Conservation (phyloP, 345 rosid species). For the Euclidium syriacum region DNA sequence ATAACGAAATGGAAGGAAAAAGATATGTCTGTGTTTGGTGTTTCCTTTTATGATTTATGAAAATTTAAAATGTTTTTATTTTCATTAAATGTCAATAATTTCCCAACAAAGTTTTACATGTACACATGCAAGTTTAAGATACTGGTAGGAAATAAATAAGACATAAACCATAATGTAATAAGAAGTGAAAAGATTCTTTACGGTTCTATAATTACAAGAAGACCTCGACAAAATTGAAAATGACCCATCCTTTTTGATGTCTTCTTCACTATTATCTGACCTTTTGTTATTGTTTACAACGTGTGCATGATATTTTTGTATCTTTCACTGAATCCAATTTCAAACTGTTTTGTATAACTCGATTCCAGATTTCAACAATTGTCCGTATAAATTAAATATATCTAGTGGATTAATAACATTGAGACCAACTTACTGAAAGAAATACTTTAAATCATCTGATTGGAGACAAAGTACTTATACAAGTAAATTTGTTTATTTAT, state of each 20-base stretch:
- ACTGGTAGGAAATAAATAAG: background rate
- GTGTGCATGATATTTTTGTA: background rate
- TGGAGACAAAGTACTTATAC: too few relatives aligned
- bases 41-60: too few relatives aligned
- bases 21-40: too few relatives aligned
- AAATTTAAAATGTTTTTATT: too few relatives aligned
- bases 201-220: slow-evolving; percentile 1
- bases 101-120: too few relatives aligned
- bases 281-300: background rate
- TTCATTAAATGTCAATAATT: too few relatives aligned
- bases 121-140: too few relatives aligned
- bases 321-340: background rate
- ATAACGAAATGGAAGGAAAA: too few relatives aligned
- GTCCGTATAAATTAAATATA: background rate
- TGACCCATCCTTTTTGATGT: background rate
- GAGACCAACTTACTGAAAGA: background rate
- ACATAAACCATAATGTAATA: background rate
- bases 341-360: background rate
- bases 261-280: background rate
- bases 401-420: background rate
- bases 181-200: slow-evolving; percentile 1
- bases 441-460: background rate
- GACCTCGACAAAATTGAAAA: background rate
- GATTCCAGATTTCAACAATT: background rate
- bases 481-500: too few relatives aligned